These are phyloP conservation scores for Aspergillus bridgeri DNA, from an alignment of 495 filamentous ascomycete species.

Conservation along the genomic window DNA sequence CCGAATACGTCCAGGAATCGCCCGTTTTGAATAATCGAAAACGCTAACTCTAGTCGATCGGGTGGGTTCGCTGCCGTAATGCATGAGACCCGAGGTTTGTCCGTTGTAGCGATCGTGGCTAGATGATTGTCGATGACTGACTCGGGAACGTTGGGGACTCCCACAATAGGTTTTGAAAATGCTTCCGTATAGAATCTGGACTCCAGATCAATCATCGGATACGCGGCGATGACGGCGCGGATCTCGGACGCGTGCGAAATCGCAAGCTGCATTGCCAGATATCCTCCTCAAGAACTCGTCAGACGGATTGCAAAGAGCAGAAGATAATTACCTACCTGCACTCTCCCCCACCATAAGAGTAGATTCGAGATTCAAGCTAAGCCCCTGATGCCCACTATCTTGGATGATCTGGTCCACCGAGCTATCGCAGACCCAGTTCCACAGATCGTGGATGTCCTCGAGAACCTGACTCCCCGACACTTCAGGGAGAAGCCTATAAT, in stretches of 20 bases:
- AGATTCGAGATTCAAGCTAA: conserved; percentile 8
- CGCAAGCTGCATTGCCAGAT: conserved; percentile 15
- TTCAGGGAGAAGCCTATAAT: conserved; percentile 19
- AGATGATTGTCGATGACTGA: conserved; percentile 15
- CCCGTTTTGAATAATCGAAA: conserved; percentile 20
- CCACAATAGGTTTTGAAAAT: conserved; percentile 17
- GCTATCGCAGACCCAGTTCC: conserved; percentile 11
- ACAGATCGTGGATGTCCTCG: conserved; percentile 13
- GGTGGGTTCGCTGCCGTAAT: conserved; percentile 6
- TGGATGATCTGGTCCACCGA: background rate
- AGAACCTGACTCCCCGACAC: conserved; percentile 15
- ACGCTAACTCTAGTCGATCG: conserved; percentile 9
- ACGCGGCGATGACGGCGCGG: conserved; percentile 10
- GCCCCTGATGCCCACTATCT: background rate
- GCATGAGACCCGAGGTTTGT: background rate
- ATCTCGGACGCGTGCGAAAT: conserved; percentile 14
- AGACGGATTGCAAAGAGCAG: background rate
- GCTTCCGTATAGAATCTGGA: conserved; percentile 13
- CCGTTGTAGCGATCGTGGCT: conserved; percentile 1
- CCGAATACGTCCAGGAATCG: conserved; percentile 18
- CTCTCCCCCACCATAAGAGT: conserved; percentile 13
- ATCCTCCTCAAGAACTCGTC: conserved; percentile 5
- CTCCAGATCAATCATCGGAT: conserved; percentile 20
- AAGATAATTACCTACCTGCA: conserved; percentile 4
- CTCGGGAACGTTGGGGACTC: conserved; percentile 9